Base-by-base conservation (phyloP, 176 grass and related monocot genomes). In the sorghum (Sorghum bicolor) region DNA sequence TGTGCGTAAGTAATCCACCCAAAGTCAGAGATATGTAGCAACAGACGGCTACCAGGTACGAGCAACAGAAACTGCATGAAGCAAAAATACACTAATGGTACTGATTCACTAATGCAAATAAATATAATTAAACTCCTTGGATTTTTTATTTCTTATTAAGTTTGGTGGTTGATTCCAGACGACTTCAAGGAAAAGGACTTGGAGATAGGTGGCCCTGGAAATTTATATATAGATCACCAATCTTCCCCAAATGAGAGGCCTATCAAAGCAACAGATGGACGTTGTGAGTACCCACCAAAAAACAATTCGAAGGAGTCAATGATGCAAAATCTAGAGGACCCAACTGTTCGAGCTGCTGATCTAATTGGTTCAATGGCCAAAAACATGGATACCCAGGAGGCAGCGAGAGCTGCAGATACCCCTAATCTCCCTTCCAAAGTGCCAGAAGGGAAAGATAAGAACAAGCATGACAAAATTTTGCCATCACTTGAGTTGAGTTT, bases 401-500 rank as follows among this genome's bases (percentile, higher is more conserved):
- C 60, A 38, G 77, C 63, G 67, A 72, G 66, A 89, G 65, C 38
- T 10, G 20, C 58, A 62, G 78, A 93, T 58, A 2, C 79, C 44
- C 88, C 82, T 71, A 91, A 80, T 83, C 72, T 61, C 52, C 88
- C 86, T 26, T 82, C 86, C 34, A 86, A 89, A 60, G 76, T 45
- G 31, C 31, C 37, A 75, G 75, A 91, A 64, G 70, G 84, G 32
- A 88, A 91, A 82, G 71, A 89, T 33, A 83, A 80, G 26, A 80
- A 53, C 28, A 77, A 62, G 29, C 26, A 13, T 74, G 86, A 87
- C 24, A 48, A 50, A 61, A 31, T 77, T 79, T 73, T 94, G 45
- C 92, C 88, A 53, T 92, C 77, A 0, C 81, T 94, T 61, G 92
- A 94, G 67, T 83, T 93, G 82, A 90, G 87, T 80, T 88, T 98